These are phyloP conservation scores for Suhomyces atakaporum DNA, from an alignment of 1,139 yeast genomes.

Conservation along the genomic window DNA sequence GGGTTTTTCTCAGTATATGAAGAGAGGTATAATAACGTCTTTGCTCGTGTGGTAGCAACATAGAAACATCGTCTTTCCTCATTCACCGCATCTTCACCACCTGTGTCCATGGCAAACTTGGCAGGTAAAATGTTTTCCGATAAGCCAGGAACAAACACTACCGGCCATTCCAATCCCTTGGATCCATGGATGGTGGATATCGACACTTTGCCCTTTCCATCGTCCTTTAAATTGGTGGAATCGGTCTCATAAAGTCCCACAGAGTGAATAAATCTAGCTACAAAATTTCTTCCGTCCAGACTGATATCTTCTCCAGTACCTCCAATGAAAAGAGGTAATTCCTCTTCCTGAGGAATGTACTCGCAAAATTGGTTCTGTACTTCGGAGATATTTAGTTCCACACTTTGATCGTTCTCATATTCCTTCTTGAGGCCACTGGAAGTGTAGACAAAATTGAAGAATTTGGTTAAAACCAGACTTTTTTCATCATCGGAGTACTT, in stretches of 20 bases:
- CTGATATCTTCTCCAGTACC: constrained; percentile 22
- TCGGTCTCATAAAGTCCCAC: constrained; percentile 55
- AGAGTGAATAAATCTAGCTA: constrained; percentile 59
- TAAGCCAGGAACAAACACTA: constrained; percentile 78
- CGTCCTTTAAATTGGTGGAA: constrained; percentile 14
- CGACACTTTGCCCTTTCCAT: constrained; percentile 34
- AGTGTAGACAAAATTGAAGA: constrained; percentile 30
- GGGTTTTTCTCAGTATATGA: constrained; percentile 30
- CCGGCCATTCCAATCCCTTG: constrained; percentile 94
- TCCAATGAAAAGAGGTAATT: constrained; percentile 20
- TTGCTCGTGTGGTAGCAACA: constrained; percentile 88
- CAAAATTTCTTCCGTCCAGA: constrained; percentile 30
- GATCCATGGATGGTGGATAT: constrained; percentile 86
- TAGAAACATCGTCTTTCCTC: constrained; percentile 86
- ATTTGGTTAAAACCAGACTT: constrained; percentile 13
- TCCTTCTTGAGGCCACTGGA: constrained; percentile 36
- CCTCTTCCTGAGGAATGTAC: constrained; percentile 51
- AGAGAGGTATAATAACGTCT: constrained; percentile 41
- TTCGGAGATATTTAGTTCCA: constrained; percentile 44
- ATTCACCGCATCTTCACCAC: constrained; percentile 42
- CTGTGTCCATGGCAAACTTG: constrained; percentile 36
- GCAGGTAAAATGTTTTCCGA: constrained; percentile 64
- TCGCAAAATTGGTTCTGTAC: constrained; percentile 45
- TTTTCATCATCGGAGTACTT: constrained; percentile 15
- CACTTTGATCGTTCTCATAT: constrained; percentile 28